Base-by-base conservation (phyloP, 768 basidiomycete species). In the Collybia mongolica region DNA sequence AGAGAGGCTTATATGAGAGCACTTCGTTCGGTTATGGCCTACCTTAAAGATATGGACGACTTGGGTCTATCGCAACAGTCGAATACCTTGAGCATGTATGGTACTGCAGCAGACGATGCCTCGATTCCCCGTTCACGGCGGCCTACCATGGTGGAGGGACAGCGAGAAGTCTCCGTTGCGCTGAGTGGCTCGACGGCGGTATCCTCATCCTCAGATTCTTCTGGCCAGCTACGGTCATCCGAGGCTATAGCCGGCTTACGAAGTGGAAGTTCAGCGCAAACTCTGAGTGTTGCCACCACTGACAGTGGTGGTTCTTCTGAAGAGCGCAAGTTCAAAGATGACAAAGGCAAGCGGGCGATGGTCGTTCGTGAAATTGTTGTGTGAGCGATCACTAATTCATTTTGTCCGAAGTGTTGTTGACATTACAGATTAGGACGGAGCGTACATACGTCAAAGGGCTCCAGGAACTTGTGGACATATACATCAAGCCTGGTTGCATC, bases 41-140 rank as follows among this genome's bases (percentile, higher is more conserved):
- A 98, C 67, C 79, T 99, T 17, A 84, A 85, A 60, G 97, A 99
- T 60, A 88, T 99, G 83, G 88, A 94, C 62, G 97, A 99, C 62
- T 75, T 99, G 24, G 86, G 85, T 15, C 67, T 84, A 56, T 80
- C 84, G 17, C 87, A 86, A 60, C 86, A 86, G 60, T 62, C 71
- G 14, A 74, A 76, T 50, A 66, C 77, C 9, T 53, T 82, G 58
- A 83, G 82, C 49, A 71, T 84, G 66, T 86, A 88, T 62, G 81
- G 82, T 12, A 62, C 72, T 18, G 61, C 73, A 2, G 62, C 73
- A 8, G 81, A 82, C 20, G 81, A 82, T 39, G 58, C 60, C 18
- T 58, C 62, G 29, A 52, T 62, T 28, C 37, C 64, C 36, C 79
- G 88, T 35, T 76, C 86, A 35, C 79, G 89, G 50, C 74, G 88